A percentile compares a stretch with the other conserved stretches of the same genome.
Conservation (phyloP, 192 early-diverging fungal genomes). For the Coemansia sp. region DNA sequence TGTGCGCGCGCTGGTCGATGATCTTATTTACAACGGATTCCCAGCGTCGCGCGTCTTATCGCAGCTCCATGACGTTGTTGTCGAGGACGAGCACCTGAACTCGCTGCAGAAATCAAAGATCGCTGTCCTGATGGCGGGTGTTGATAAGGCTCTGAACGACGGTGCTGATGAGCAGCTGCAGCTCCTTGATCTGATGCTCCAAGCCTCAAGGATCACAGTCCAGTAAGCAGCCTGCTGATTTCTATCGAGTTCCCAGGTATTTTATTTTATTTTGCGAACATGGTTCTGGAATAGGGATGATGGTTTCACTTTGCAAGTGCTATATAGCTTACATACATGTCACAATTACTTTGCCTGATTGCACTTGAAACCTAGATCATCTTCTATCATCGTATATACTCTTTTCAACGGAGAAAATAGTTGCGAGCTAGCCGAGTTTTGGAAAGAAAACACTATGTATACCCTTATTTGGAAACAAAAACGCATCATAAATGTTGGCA, state of each 20-base stretch:
- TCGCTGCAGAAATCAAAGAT: constrained; percentile 76
- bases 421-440: too few species aligned
- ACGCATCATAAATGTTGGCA: too few species aligned
- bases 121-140: constrained; percentile 61
- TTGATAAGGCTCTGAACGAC: constrained; percentile 76
- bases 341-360: too few species aligned
- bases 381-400: too few species aligned
- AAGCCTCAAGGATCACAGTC: constrained; percentile 42
- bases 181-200: constrained; percentile 66
- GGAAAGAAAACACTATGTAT: too few species aligned
- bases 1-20: constrained; percentile 58
- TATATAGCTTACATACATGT: too few species aligned
- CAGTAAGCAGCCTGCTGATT: background rate
- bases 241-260: too few species aligned
- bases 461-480: too few species aligned
- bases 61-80: constrained; percentile 71
- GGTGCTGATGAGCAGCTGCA: constrained; percentile 92
- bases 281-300: too few species aligned
- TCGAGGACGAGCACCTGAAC: constrained; percentile 62
- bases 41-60: constrained; percentile 71
- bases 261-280: background rate
- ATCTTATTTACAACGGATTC: constrained; percentile 69
- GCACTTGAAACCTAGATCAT: too few species aligned
- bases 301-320: too few species aligned
- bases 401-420: too few species aligned